Evolutionary conservation across 805 yeast species (phyloP), one percentile per base, ranked within the genome.

Genomic region (Komagataella pastoris): DNA sequence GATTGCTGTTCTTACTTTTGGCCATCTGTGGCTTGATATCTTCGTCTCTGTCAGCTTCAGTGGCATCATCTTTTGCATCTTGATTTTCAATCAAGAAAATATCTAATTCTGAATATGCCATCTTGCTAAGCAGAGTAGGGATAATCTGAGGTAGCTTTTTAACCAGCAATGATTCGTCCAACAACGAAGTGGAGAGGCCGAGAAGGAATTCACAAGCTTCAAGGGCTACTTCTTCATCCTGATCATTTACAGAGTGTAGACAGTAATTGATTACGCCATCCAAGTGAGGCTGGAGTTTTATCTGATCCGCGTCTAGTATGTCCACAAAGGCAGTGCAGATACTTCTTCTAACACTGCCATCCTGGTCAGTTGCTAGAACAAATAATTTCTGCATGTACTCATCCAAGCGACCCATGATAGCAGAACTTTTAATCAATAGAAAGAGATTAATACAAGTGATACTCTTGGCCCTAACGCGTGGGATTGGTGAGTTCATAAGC

Each of bases 141-240:
- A 91, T 62, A 12, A 93, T 80, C 17, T 68, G 64, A 2, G 72
- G 70, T 47, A 93, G 70, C 56, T 78, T 79, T 1, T 85, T 82
- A 52, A 67, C 66, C 52, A 88, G 72, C 3, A 79, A 62, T 19
- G 75, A 74, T n/a, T 66, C 71, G 7, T 87, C 81, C 3, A 81
- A 69, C 30, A 73, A 74, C 43, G 80, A 73, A 2, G 88, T 83
- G 0, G 90, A 79, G 51, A 91, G 72, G 1, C 86, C 80, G 47
- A 91, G 75, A 54, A 93, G 69, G 59, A 93, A 89, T 67, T 93
- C 98, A 64, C 97, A 88, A 2, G 96, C 97, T 63, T 90, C 97
- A 52, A 90, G 71, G 0, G 96, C 84, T 36, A 88, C 95, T 51
- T 76, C 82, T 57, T 85, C 90, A 55, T 83, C 82, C 10, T 60